Conservation (phyloP, 2,329 filamentous ascomycete genomes). For the Nemania sp. region DNA sequence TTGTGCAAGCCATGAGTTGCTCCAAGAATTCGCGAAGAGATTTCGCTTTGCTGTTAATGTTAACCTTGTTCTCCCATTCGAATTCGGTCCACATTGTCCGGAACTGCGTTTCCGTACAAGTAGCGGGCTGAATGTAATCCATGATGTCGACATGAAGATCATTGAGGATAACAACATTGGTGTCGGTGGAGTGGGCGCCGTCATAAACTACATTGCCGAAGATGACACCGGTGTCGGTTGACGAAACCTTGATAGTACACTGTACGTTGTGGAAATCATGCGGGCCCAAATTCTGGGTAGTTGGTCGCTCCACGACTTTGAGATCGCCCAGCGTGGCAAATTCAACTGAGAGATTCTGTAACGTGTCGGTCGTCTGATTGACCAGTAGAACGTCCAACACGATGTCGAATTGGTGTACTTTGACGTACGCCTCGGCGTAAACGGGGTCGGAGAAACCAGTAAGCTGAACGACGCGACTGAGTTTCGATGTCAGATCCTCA, state of each 20-base stretch:
- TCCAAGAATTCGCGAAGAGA: constrained; percentile 88
- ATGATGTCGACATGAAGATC: constrained; percentile 99
- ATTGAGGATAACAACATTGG: constrained; percentile 96
- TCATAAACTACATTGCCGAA: constrained; percentile 99
- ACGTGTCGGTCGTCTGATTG: constrained; percentile 94
- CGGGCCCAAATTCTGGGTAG: constrained; percentile 91
- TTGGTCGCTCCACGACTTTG: constrained; percentile 95
- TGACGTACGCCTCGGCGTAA: constrained; percentile 98
- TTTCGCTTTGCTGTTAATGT: constrained; percentile 98
- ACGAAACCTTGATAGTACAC: constrained; percentile 97
- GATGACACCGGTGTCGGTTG: constrained; percentile 96
- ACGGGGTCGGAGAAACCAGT: constrained; percentile 98
- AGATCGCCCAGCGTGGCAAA: constrained; percentile 98
- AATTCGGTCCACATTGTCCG: constrained; percentile 99
- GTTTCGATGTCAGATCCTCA: constrained; percentile 89
- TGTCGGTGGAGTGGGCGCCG: constrained; percentile 87
- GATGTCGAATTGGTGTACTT: constrained; percentile 98
- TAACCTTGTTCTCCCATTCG: constrained; percentile 99
- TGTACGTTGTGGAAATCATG: constrained; percentile 99
- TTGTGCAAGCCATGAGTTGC: constrained; percentile 95
- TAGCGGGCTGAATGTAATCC: constrained; percentile 98
- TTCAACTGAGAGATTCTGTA: constrained; percentile 96
- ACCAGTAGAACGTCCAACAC: constrained; percentile 94
- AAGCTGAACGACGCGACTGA: constrained; percentile 93
- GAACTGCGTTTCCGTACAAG: constrained; percentile 98